Percentiles rank a stretch among this genome's conserved stretches.
Evolutionary conservation across 2,329 filamentous ascomycete genomes (phyloP).

Genomic region (Aspergillus hortae): DNA sequence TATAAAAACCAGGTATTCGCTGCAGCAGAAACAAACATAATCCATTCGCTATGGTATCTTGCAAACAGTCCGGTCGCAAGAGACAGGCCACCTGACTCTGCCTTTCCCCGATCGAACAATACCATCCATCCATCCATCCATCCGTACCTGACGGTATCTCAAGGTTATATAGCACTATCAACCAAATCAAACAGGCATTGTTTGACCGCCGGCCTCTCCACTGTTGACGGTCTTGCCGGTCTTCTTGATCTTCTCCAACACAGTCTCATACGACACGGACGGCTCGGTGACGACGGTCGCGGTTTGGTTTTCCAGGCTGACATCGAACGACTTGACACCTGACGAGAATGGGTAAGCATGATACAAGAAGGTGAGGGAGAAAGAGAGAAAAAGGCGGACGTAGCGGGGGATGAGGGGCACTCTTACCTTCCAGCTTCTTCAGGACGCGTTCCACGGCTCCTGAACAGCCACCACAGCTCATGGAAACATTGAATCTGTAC

Average conservation of each 20-base stretch:
- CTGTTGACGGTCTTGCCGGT: slow-evolving; percentile 89
- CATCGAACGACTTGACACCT: slow-evolving; percentile 85
- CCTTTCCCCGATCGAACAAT: no score
- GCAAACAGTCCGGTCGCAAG: no score
- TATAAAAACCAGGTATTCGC: no score
- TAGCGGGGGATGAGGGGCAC: background rate
- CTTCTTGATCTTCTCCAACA: slow-evolving; percentile 87
- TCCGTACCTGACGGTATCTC: no score
- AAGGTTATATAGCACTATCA: background rate
- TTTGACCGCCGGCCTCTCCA: slow-evolving; percentile 43
- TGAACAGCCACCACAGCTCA: slow-evolving; percentile 96
- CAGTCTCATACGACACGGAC: slow-evolving; percentile 70
- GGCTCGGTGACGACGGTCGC: slow-evolving; percentile 71
- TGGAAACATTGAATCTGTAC: slow-evolving; percentile 92
- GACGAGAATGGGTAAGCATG: background rate
- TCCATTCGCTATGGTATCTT: no score
- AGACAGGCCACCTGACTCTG: no score
- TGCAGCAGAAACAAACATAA: no score
- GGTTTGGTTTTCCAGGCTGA: slow-evolving; percentile 81
- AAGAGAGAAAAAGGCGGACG: background rate
- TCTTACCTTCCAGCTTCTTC: slow-evolving; percentile 81
- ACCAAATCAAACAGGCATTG: slow-evolving; percentile 31
- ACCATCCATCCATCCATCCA: no score
- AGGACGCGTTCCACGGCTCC: slow-evolving; percentile 89
- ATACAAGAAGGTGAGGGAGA: background rate